phyloP scores from a whole-genome alignment of 1,284 basidiomycete genomes.

The Cystobasidium sp. region DNA sequence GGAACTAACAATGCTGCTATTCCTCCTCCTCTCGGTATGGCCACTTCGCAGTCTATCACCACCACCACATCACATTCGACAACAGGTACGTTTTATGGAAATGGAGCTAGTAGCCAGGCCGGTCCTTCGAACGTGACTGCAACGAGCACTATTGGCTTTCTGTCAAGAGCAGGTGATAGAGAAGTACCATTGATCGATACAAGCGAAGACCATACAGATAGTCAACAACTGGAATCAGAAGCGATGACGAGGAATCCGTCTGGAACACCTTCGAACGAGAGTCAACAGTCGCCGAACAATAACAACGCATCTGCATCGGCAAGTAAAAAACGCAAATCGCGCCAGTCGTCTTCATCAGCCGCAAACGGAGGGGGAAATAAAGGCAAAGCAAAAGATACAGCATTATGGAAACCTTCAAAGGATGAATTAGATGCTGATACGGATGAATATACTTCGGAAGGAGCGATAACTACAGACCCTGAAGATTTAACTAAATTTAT shows the following conservation, averaged over 20 bases:
- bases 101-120: not conserved
- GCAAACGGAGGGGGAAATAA: not conserved
- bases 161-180: constrained; percentile 9
- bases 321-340: constrained; percentile 17
- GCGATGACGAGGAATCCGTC: not conserved
- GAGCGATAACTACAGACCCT: constrained; percentile 26
- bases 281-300: not conserved
- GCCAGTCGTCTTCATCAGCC: constrained; percentile 12
- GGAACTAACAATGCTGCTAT: constrained; percentile 42
- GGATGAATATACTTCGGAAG: constrained; percentile 35
- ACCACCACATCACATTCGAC: not conserved
- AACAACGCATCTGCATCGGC: constrained; percentile 5
- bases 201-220: not conserved
- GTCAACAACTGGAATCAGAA: too few species aligned
- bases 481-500: constrained; percentile 32
- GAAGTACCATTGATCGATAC: not conserved
- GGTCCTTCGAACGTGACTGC: not conserved
- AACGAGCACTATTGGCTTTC: constrained; percentile 3
- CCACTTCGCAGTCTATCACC: constrained; percentile 4
- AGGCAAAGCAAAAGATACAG: constrained; percentile 12
- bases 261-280: not conserved
- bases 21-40: not conserved
- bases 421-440: constrained; percentile 24
- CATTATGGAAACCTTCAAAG: constrained; percentile 26
- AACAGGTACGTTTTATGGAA: not conserved